Evolutionary conservation across 768 basidiomycete species (phyloP), one percentile per base, ranked within the genome.

Genomic region (Mycena amicta): DNA sequence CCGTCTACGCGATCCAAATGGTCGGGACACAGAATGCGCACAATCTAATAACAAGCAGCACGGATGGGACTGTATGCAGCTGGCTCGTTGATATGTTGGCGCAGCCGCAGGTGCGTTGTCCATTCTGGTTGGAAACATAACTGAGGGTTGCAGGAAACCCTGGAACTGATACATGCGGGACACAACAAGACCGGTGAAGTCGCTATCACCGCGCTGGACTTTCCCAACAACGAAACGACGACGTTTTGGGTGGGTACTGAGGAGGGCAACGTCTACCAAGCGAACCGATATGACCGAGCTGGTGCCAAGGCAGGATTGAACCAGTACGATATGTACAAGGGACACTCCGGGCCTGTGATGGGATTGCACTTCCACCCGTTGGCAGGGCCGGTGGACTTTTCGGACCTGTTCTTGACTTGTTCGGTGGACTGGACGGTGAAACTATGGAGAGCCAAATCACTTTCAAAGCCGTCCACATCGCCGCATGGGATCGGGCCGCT

Each of bases 81-180:
- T 99, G 97, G 97, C 77, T 96, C 11, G 92, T 97, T 6, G 97
- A 99, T 74, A 98, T 98, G 95, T 85, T 99, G 41, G 95, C 97
- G 1, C 92, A 96, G 69, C 97, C 97, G 11, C 95, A 98, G 83
- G 95, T 94, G 66, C 2, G 70, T 52, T 4, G 37, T 50, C 20
- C 28, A 26, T 49, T 49, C 40, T 30, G 18, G 16, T 49, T 27
- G 37, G 33, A 13, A 27, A 39, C 28, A 26, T 30, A 39, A 45
- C 26, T 30, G 22, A 33, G 49, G 28, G 29, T 41, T 31, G 3
- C 61, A 98, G 92, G 97, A 99, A 89, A 93, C 93, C 3, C 84
- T 98, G 16, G 92, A 95, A 68, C 82, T 99, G 2, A 75, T 90
- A 3, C 93, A 95, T 64, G 83, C 89, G 1, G 93, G 92, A 0